A percentile compares a stretch with the other conserved stretches of the same genome.
These are phyloP conservation scores for Bimuria novae-zelandiae DNA, from an alignment of 2,329 filamentous ascomycete genomes.

Conservation along the genomic window DNA sequence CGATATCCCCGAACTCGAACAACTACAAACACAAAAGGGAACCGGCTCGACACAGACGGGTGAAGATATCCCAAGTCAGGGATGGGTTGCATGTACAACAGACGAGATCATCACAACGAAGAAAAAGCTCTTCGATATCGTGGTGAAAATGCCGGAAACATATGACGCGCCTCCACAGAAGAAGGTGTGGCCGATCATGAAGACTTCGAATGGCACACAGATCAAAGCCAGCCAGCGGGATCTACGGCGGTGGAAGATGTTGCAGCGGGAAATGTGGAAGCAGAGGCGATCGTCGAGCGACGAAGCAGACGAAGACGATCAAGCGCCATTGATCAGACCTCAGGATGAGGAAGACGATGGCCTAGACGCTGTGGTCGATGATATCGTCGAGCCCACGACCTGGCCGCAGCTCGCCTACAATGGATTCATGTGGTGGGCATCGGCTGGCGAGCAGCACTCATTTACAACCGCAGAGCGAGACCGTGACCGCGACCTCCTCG, in stretches of 20 bases:
- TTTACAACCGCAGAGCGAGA: constrained; percentile 60
- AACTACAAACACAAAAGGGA: constrained; percentile 53
- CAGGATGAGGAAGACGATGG: constrained; percentile 36
- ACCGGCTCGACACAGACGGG: constrained; percentile 46
- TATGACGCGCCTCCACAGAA: constrained; percentile 56
- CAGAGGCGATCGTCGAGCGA: constrained; percentile 28
- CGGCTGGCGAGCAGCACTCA: constrained; percentile 72
- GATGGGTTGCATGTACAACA: constrained; percentile 95
- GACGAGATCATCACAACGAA: constrained; percentile 92
- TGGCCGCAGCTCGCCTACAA: constrained; percentile 78
- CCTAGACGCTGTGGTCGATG: constrained; percentile 43
- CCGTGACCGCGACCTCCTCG: constrained; percentile 52
- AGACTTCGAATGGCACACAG: constrained; percentile 63
- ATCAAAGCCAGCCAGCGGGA: constrained; percentile 91
- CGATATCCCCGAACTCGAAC: constrained; percentile 79
- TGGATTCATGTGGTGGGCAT: constrained; percentile 90
- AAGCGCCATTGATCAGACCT: constrained; percentile 24
- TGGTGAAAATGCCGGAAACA: constrained; percentile 77
- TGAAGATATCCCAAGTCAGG: constrained; percentile 52
- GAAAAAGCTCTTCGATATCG: constrained; percentile 82
- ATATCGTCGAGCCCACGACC: constrained; percentile 60
- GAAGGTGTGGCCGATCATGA: constrained; percentile 77
- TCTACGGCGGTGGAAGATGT: constrained; percentile 67
- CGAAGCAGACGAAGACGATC: constrained; percentile 26
- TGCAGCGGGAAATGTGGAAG: constrained; percentile 43